These are phyloP conservation scores for Crucihimalaya himalaica DNA, from an alignment of 345 rosid species.

Conservation along the genomic window DNA sequence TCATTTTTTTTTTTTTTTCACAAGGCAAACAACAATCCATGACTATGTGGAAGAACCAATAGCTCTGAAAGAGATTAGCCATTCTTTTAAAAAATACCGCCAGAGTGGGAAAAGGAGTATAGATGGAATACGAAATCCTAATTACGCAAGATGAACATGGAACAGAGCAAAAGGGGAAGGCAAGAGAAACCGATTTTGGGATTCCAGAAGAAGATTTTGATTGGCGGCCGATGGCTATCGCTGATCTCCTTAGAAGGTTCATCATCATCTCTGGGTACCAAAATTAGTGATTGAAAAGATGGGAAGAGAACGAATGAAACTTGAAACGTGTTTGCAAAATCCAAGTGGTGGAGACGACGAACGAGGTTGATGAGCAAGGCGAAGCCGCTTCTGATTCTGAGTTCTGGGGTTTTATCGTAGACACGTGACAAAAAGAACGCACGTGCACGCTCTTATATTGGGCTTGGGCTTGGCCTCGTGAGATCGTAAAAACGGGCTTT, in stretches of 20 bases:
- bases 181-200: conserved; percentile 29
- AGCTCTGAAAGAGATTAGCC: neutral
- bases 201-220: conserved; percentile 21
- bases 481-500: neutral
- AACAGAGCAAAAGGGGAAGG: neutral
- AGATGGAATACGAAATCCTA: neutral
- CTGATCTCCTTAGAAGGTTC: conserved; percentile 41
- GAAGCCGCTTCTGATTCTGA: conserved; percentile 2
- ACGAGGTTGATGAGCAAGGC: conserved; percentile 25
- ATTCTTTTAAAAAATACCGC: neutral
- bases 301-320: neutral
- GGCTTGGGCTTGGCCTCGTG: neutral
- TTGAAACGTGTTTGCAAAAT: neutral
- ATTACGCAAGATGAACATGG: neutral
- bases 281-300: neutral
- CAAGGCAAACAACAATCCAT: neutral
- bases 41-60: neutral
- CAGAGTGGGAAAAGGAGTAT: neutral
- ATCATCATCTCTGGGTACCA: conserved; percentile 32
- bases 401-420: conserved; percentile 33
- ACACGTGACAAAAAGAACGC: conserved; percentile 30
- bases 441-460: neutral
- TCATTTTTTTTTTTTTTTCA: neutral
- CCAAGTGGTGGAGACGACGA: neutral
- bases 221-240: conserved; percentile 18